These are phyloP conservation scores for Sphaerulina populicola DNA, from an alignment of 2,329 filamentous ascomycete species.

Conservation along the genomic window DNA sequence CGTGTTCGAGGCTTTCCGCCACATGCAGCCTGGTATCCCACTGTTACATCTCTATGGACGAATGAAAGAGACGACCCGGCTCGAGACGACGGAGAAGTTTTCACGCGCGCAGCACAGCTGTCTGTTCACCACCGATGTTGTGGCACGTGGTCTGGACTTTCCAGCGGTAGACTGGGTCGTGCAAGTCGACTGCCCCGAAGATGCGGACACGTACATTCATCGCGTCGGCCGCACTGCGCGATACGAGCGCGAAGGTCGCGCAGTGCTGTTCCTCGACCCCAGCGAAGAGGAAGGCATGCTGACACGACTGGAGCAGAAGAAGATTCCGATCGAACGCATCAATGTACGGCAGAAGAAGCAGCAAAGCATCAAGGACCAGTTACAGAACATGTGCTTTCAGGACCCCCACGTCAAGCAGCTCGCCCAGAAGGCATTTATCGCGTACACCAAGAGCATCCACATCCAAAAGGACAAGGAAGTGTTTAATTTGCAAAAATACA, in stretches of 20 bases:
- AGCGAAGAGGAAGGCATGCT: conserved; percentile 91
- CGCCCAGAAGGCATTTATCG: conserved; percentile 91
- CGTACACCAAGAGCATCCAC: conserved; percentile 75
- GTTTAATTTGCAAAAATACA: conserved; percentile 74
- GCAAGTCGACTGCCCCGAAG: conserved; percentile 95
- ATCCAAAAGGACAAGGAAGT: conserved; percentile 86
- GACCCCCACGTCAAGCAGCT: conserved; percentile 89
- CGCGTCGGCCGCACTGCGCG: conserved; percentile 90
- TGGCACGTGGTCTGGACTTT: conserved; percentile 89
- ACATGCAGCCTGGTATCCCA: conserved; percentile 88
- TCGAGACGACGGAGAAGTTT: conserved; percentile 82
- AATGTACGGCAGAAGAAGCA: conserved; percentile 86
- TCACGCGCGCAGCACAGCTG: conserved; percentile 73
- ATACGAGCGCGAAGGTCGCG: conserved; percentile 77
- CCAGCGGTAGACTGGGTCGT: conserved; percentile 97
- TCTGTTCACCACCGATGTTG: conserved; percentile 90
- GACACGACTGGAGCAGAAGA: conserved; percentile 74
- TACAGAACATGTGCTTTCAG: conserved; percentile 94
- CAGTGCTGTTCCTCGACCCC: conserved; percentile 84
- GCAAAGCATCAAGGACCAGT: conserved; percentile 69
- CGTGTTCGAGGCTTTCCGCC: conserved; percentile 84
- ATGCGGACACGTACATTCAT: conserved; percentile 96
- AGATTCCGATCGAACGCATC: conserved; percentile 78
- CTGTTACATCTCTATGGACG: conserved; percentile 87
- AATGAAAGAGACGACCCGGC: conserved; percentile 80